Base-by-base conservation (phyloP, 768 basidiomycete genomes). In the Leucogyrophana mollusca region DNA sequence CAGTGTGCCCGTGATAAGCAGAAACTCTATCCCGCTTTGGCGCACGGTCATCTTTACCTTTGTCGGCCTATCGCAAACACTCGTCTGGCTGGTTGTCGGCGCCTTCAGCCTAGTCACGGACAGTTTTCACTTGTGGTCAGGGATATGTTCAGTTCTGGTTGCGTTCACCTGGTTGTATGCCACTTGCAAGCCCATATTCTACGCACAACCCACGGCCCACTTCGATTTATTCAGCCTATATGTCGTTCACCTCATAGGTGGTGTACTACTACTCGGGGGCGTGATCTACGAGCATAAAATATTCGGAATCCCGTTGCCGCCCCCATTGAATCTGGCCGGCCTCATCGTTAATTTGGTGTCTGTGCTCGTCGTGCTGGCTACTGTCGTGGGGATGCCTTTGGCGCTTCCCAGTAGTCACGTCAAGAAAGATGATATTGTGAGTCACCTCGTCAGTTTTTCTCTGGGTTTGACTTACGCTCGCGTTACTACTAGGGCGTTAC, bases 91-190 rank as follows among this genome's bases (percentile, higher is more conserved):
- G 2, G 73, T 71, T n/a, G 56, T 71, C 3, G 82, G 78, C n/a
- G 77, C 79, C 5, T 90, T 79, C 59, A 56, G 56, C 13, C 52
- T 82, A 13, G 51, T 70, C 27, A 70, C 76, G n/a, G 65, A 64
- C 32, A 61, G 73, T 17, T 46, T 57, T 0, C 43, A 56, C 17
- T 23, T 52, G 2, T 74, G 73, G 69, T 52, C 45, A 11, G 71
- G 64, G 14, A 47, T 73, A 2, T 68, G 68, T 6, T 66, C 73
- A 0, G 65, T 85, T 39, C 57, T 85, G 23, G 55, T 78, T 20
- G 78, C 80, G 0, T 50, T 66, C 0, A 68, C 79, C 3, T 91
- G 90, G 90, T 60, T 86, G 32, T 90, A 87, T 54, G 79, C 83
- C 1, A 61, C 79, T 16, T 54, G 73, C 17, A 79, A 80, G 37